Percentiles rank a stretch among this genome's conserved stretches.
Conservation (phyloP, 805 yeast species). For the Hanseniaspora lindneri region DNA sequence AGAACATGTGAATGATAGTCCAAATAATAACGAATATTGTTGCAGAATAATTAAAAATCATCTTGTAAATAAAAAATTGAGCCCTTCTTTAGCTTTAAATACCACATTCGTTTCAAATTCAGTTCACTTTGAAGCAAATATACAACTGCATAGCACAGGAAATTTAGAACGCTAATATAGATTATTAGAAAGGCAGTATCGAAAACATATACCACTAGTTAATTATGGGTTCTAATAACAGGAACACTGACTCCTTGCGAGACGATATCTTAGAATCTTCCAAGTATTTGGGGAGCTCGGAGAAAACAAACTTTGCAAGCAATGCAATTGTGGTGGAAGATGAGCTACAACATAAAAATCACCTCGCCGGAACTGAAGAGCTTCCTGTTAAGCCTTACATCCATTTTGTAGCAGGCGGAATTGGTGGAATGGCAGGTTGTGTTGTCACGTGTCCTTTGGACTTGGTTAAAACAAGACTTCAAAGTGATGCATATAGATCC, state of each 20-base stretch:
- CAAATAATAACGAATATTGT: too few relatives aligned
- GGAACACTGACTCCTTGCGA: not conserved
- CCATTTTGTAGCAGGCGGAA: constrained; percentile 80
- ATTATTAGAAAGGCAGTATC: not conserved
- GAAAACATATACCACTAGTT: not conserved
- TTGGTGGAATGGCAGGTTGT: constrained; percentile 98
- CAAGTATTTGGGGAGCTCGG: constrained; percentile 12
- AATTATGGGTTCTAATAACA: not conserved
- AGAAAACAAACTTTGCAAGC: not conserved
- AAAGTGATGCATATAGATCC: constrained; percentile 67
- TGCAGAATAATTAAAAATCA: too few relatives aligned
- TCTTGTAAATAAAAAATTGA: too few relatives aligned
- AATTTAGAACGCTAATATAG: too few relatives aligned
- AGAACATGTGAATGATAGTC: too few relatives aligned
- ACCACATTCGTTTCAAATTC: too few relatives aligned
- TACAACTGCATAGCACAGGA: too few relatives aligned
- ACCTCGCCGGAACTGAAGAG: constrained; percentile 14
- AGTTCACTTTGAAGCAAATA: too few relatives aligned
- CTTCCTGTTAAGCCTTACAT: constrained; percentile 45
- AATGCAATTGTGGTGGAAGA: constrained; percentile 11
- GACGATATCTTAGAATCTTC: constrained; percentile 8
- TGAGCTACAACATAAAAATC: constrained; percentile 6
- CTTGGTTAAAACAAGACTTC: constrained; percentile 89
- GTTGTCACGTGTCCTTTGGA: constrained; percentile 88
- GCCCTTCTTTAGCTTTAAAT: too few relatives aligned